phyloP scores from a whole-genome alignment of 2,329 filamentous ascomycete species.

The Penicillium thymicola region DNA sequence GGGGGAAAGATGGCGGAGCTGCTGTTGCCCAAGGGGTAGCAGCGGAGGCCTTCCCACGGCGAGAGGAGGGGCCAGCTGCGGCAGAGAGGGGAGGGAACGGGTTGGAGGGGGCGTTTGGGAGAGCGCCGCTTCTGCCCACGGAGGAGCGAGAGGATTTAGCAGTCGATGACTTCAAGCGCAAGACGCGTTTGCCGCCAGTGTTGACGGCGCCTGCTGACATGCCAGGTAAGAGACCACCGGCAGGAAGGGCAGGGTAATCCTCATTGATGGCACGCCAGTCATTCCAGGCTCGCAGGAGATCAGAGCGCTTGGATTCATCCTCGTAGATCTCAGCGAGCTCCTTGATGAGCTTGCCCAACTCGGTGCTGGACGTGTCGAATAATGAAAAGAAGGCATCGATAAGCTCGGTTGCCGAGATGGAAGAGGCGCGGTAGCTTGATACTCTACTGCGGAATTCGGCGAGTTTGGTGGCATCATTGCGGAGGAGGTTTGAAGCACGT shows the following conservation, averaged over 20 bases:
- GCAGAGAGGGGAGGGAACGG: constrained; percentile 47
- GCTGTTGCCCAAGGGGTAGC: constrained; percentile 26
- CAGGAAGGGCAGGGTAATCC: constrained; percentile 86
- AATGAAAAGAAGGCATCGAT: constrained; percentile 85
- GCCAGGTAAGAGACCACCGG: constrained; percentile 63
- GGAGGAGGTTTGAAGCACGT: constrained; percentile 75
- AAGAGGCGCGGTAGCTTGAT: constrained; percentile 69
- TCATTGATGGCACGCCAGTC: constrained; percentile 96
- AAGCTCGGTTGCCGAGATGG: constrained; percentile 69
- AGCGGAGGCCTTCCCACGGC: constrained; percentile 20
- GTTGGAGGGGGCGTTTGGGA: constrained; percentile 42
- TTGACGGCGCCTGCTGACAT: constrained; percentile 44
- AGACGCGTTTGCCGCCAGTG: constrained; percentile 57
- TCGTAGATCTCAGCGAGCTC: constrained; percentile 94
- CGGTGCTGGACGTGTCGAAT: constrained; percentile 75
- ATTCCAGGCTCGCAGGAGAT: constrained; percentile 79
- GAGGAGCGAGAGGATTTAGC: constrained; percentile 63
- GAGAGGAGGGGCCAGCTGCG: constrained; percentile 20
- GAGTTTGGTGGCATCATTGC: constrained; percentile 72
- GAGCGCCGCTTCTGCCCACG: constrained; percentile 57
- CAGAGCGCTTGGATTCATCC: constrained; percentile 68
- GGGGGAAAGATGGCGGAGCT: constrained; percentile 22
- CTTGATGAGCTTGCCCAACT: constrained; percentile 83
- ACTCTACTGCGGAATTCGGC: constrained; percentile 74
- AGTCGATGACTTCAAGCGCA: constrained; percentile 68